A percentile compares a stretch with the other conserved stretches of the same genome.
These are phyloP conservation scores for Diplocarpon rosae DNA, from an alignment of 2,329 filamentous ascomycete genomes.

Conservation along the genomic window DNA sequence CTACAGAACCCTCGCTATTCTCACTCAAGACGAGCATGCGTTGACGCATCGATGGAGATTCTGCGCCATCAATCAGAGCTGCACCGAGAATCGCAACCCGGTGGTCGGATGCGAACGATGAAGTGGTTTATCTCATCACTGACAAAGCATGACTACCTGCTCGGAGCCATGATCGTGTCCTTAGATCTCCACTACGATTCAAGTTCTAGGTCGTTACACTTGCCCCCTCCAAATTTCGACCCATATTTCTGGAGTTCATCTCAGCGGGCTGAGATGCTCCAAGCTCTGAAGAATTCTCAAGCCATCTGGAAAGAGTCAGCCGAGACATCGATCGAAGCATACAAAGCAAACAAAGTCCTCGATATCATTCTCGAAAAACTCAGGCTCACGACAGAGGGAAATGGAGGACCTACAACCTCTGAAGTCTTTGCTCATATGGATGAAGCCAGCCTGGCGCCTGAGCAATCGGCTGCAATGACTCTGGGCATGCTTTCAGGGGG, in stretches of 20 bases:
- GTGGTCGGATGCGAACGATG: slow-evolving; percentile 60
- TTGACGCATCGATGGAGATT: slow-evolving; percentile 77
- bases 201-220: slow-evolving; percentile 28
- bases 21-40: slow-evolving; percentile 71
- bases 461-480: slow-evolving; percentile 58
- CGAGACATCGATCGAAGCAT: slow-evolving; percentile 76
- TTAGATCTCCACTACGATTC: slow-evolving; percentile 69
- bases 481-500: slow-evolving; percentile 57
- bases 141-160: slow-evolving; percentile 73
- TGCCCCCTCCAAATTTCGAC: slow-evolving; percentile 32
- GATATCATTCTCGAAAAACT: slow-evolving; percentile 77
- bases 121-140: slow-evolving; percentile 72
- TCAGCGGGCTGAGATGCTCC: slow-evolving; percentile 64
- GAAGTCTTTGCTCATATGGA: slow-evolving; percentile 24
- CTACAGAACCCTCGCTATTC: slow-evolving; percentile 70
- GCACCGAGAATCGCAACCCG: slow-evolving; percentile 60
- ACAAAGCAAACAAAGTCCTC: slow-evolving; percentile 74
- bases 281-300: slow-evolving; percentile 58
- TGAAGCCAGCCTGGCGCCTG: slow-evolving; percentile 45
- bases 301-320: slow-evolving; percentile 72
- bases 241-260: slow-evolving; percentile 44
- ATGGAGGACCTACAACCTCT: slow-evolving; percentile 13
- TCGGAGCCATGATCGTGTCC: slow-evolving; percentile 75
- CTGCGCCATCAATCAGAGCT: slow-evolving; percentile 68
- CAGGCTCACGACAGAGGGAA: slow-evolving; percentile 35